Conservation (phyloP, 345 rosid species). For the Garcia nutans region DNA sequence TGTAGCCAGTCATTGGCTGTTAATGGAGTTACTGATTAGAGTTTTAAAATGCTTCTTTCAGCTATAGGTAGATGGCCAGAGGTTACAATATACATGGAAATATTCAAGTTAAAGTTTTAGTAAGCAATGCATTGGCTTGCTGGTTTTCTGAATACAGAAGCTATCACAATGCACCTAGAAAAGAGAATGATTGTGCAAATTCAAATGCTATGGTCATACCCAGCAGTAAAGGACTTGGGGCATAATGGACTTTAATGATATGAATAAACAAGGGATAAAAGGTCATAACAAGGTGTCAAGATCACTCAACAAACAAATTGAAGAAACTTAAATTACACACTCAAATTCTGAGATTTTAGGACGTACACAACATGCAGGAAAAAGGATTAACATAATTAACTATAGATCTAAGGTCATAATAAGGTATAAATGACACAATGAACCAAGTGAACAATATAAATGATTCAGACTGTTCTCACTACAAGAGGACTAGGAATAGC, state of each 20-base stretch:
- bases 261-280: no score
- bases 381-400: not conserved
- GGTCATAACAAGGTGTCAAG: no score
- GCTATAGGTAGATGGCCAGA: not conserved
- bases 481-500: not conserved
- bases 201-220: no score
- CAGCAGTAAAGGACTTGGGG: no score
- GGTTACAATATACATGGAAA: not conserved
- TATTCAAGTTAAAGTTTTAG: not conserved
- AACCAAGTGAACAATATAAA: not conserved
- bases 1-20: conserved; percentile 1
- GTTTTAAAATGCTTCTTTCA: not conserved
- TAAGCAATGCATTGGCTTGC: no score
- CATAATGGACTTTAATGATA: no score
- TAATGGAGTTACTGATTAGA: not conserved
- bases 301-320: not conserved
- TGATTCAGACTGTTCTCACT: no score
- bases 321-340: not conserved
- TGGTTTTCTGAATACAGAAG: not conserved
- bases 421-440: not conserved
- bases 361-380: not conserved
- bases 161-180: not conserved
- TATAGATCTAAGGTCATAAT: not conserved
- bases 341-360: not conserved
- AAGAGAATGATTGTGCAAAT: not conserved